Evolutionary conservation across 768 basidiomycete genomes (phyloP).

Genomic region (Royoungia palumana): DNA sequence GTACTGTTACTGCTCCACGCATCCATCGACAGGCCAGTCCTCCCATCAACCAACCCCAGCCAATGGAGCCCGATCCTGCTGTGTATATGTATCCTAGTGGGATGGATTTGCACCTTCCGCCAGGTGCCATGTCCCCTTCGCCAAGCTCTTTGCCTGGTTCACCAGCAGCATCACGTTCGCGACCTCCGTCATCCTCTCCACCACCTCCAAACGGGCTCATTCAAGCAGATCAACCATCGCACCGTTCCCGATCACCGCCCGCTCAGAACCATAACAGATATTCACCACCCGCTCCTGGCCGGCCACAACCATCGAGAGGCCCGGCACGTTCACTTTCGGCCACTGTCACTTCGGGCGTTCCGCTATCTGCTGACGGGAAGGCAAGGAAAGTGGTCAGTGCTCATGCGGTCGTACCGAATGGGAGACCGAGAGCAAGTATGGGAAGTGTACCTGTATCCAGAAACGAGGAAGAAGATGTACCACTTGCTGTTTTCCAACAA

Average conservation of each 20-base stretch:
- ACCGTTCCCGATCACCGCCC: constrained; percentile 57
- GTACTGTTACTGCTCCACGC: constrained; percentile 17
- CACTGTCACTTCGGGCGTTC: constrained; percentile 44
- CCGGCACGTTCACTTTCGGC: constrained; percentile 72
- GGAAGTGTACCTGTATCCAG: constrained; percentile 33
- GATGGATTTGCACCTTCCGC: constrained; percentile 46
- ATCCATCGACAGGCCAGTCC: constrained; percentile 27
- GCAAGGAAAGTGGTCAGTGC: constrained; percentile 63
- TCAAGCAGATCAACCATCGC: constrained; percentile 27
- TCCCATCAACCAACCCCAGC: constrained; percentile 27
- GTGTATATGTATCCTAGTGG: constrained; percentile 23
- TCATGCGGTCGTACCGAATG: constrained; percentile 49
- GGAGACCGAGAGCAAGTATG: constrained; percentile 40
- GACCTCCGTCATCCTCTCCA: constrained; percentile 33
- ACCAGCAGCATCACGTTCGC: constrained; percentile 23
- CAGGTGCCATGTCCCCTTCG: constrained; percentile 53
- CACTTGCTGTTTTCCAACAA: constrained; percentile 76
- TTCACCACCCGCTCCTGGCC: constrained; percentile 29
- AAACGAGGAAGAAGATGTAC: constrained; percentile 74
- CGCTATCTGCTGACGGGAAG: constrained; percentile 44
- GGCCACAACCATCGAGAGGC: constrained; percentile 32
- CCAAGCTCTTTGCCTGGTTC: constrained; percentile 20
- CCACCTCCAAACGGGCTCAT: constrained; percentile 25
- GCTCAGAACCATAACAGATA: constrained; percentile 37
- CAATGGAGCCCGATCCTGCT: constrained; percentile 30